Evolutionary conservation across 305 asterid genomes (phyloP).

Genomic region (Euphrasia arctica): DNA sequence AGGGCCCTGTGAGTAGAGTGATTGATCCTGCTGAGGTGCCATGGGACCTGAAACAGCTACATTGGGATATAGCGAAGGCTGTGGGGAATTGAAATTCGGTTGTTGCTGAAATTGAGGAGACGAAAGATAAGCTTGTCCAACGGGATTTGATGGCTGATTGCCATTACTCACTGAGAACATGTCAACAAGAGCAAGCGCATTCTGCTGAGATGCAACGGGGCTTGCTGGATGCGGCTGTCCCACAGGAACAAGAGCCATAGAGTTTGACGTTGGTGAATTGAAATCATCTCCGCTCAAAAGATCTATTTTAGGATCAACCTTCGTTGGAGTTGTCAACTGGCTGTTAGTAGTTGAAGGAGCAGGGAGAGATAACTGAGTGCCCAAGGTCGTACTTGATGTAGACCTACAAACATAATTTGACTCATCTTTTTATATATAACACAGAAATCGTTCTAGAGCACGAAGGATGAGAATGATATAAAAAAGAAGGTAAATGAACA

Average conservation of each 20-base stretch:
- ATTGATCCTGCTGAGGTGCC: slow-evolving; percentile 51
- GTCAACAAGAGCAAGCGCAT: slow-evolving; percentile 90
- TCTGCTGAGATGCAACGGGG: slow-evolving; percentile 66
- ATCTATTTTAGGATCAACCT: slow-evolving; percentile 64
- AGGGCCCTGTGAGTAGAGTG: slow-evolving; percentile 53
- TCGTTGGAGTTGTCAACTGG: slow-evolving; percentile 49
- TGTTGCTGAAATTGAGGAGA: slow-evolving; percentile 69
- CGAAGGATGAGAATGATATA: background rate
- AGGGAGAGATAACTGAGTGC: slow-evolving; percentile 53
- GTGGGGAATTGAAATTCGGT: slow-evolving; percentile 44
- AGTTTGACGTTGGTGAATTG: slow-evolving; percentile 45
- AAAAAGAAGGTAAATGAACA: slow-evolving; percentile 15
- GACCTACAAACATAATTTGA: slow-evolving; percentile 41
- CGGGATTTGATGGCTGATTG: slow-evolving; percentile 39
- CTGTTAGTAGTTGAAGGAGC: slow-evolving; percentile 55
- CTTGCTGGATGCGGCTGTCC: slow-evolving; percentile 71
- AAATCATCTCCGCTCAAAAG: slow-evolving; percentile 97
- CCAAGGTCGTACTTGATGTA: slow-evolving; percentile 54
- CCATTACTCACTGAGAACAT: slow-evolving; percentile 56
- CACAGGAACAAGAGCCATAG: slow-evolving; percentile 85
- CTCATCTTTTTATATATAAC: background rate
- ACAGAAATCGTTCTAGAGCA: slow-evolving; percentile 4
- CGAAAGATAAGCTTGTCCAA: slow-evolving; percentile 55
- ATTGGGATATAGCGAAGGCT: slow-evolving; percentile 50
- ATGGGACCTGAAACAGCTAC: slow-evolving; percentile 53